Evolutionary conservation across 148 eudicot species (phyloP).

Genomic region (Heliosperma pusillum): DNA sequence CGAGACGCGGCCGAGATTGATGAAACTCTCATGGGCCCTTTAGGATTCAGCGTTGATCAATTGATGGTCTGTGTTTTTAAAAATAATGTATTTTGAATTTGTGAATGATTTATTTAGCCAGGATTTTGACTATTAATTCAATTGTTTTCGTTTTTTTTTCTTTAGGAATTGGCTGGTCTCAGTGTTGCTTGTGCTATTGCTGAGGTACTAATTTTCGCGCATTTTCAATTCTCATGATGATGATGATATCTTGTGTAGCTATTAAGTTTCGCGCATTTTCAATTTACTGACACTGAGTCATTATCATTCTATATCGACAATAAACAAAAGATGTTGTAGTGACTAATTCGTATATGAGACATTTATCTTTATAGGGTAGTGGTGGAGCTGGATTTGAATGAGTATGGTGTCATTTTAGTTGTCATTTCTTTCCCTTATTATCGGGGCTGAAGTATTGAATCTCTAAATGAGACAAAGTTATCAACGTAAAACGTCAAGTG

Average conservation of each 20-base stretch:
- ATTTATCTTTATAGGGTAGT: not conserved
- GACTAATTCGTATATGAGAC: not conserved
- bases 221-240: not conserved
- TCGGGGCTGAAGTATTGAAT: no score
- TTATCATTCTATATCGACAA: not conserved
- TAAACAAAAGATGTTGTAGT: not conserved
- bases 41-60: constrained; percentile 94
- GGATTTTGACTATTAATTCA: not conserved
- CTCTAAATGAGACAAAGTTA: no score
- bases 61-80: constrained; percentile 47
- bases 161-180: constrained; percentile 92
- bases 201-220: constrained; percentile 46
- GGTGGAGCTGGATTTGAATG: not conserved
- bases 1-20: constrained; percentile 80
- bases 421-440: no score
- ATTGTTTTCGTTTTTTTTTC: not conserved
- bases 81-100: not conserved
- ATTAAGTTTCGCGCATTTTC: not conserved
- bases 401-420: no score
- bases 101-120: not conserved
- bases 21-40: constrained; percentile 80
- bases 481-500: no score
- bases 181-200: constrained; percentile 91
- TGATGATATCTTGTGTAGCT: constrained; percentile 60
- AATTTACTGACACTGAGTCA: not conserved